Base-by-base conservation (phyloP, 2,329 filamentous ascomycete genomes). In the Epicoccum sorghinum region DNA sequence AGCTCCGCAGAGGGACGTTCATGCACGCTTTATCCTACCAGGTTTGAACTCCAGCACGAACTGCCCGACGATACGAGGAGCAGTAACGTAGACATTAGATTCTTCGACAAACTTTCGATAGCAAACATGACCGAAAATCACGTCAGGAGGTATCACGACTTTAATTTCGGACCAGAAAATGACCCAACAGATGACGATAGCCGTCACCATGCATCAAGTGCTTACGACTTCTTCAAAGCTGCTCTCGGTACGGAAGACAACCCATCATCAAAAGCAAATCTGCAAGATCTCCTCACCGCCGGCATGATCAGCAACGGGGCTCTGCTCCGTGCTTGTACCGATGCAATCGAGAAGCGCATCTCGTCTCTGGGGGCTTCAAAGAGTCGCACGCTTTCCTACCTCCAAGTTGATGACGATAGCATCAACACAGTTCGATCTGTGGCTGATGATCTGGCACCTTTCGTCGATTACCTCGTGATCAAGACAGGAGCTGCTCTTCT, bases 21-120 rank as follows among this genome's bases (percentile, higher is more conserved):
- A 3, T 54, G 51, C 29, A 54, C 51, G 14, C 45, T 54, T 8
- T 54, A 54, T 7, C 51, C 51, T 9, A 54, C 51, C 14, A 54
- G 44, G 23, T 48, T 54, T 3, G 22, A 14, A 7, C 35, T 44
- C 4, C 27, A 36, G 7, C 22, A 40, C 12, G 51, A 37, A 6
- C 29, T 36, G 6, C 22, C 23, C 30, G 27, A 14, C 12, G 6
- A 33, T 9, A 29, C 45, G 3, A 48, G 33, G 8, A 54, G 35
- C 14, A 54, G 51, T 12, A 39, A 54, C 29, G 13, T 54, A 4
- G 40, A 54, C 14, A 45, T 48, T 4, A 39, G 45, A 4, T 43
- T 48, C 8, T 48, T 54, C 14, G 29, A 40, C 14, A 33, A 39
- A 36, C 44, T 33, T 6, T 36, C 45, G 3, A 25, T 54, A 10